Evolutionary conservation across 2,329 filamentous ascomycete species (phyloP).

Genomic region (Trichoderma atroviride): DNA sequence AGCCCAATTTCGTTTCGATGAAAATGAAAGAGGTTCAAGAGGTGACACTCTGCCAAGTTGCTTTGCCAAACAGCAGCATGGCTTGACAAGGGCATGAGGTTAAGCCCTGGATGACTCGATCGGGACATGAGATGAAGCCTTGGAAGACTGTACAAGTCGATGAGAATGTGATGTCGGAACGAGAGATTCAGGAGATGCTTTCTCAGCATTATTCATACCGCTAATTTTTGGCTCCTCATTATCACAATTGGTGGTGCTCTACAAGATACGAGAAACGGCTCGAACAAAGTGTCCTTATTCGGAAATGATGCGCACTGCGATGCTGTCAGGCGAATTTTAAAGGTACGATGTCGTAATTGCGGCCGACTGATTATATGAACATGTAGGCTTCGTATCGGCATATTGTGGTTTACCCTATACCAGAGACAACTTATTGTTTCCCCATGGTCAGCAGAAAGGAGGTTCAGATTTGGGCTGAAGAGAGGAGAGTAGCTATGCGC

Average conservation of each 20-base stretch:
- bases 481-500: neutral
- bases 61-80: neutral
- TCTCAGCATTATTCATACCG: neutral
- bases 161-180: neutral
- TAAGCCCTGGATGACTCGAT: neutral
- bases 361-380: neutral
- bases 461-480: neutral
- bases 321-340: neutral
- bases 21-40: neutral
- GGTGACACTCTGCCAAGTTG: neutral
- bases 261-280: neutral
- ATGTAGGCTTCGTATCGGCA: neutral
- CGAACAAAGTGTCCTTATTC: slow-evolving; percentile 12
- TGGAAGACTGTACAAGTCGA: neutral
- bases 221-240: neutral
- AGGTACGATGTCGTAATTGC: neutral
- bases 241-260: neutral
- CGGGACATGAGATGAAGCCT: neutral
- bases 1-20: neutral
- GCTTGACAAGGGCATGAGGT: neutral
- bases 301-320: neutral
- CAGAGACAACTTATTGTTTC: neutral
- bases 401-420: neutral
- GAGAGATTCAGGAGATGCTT: neutral
- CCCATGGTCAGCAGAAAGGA: neutral